Evolutionary conservation across 179 eudicot genomes (phyloP), one percentile per base, ranked within the genome.

Genomic region (Corrigiola litoralis): DNA sequence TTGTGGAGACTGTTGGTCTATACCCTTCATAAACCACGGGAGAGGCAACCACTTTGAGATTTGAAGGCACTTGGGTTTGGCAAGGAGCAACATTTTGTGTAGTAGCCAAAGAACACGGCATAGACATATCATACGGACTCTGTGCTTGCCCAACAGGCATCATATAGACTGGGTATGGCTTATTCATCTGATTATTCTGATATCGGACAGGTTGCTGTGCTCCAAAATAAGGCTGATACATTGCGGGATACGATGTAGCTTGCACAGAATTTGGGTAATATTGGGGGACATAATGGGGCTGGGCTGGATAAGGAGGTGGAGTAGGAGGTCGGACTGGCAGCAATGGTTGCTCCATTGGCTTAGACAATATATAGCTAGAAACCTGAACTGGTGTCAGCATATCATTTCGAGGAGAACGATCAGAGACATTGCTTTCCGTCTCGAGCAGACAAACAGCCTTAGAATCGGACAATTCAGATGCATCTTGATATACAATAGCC

Each of bases 211-310:
- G 77, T 46, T 79, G 79, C 36, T 79, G 95, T 33, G 81, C 77
- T 24, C 73, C 83, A 48, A 75, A 27, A 37, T 58, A 80, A 49
- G 77, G 79, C 32, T 70, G 81, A 68, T 83, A 88, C 74, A 87
- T 60, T 17, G 87, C 75, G 38, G 83, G 72, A 73, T 81, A 88
- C 54, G 92, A 62, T 16, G 84, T 61, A 27, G 72, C 67, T 4
- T 82, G 87, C 20, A 79, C 24, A 13, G 79, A 69, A 37, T 57
- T 67, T 27, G 83, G 69, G 33, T 82, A 57, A 65, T 80, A 88
- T 46, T 88, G 92, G 65, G 83, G 69, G 10, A 83, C 54, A 71
- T 81, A 86, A 58, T 79, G 85, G 36, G 79, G 62, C 27, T 66
- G 68, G 36, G 79, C 56, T 73, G 63, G 38, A 7, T 58, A 28